These are phyloP conservation scores for Cairneyella variabilis DNA, from an alignment of 495 filamentous ascomycete species.

Conservation along the genomic window DNA sequence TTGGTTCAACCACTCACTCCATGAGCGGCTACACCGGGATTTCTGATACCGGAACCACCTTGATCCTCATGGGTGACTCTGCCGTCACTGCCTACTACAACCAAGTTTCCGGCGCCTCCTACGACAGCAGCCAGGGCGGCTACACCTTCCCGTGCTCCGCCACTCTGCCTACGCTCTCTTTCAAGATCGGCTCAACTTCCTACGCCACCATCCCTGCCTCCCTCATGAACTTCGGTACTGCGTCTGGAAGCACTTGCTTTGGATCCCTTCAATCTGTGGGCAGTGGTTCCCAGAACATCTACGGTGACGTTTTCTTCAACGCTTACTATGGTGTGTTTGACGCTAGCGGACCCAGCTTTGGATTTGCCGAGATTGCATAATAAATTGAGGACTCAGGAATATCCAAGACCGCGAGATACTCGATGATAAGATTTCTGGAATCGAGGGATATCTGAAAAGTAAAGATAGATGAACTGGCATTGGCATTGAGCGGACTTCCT, in stretches of 20 bases:
- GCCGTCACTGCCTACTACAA: conserved; percentile 61
- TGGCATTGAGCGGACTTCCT: too few species aligned
- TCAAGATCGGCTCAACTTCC: conserved; percentile 43
- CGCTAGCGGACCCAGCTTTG: conserved; percentile 32
- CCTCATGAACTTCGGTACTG: conserved; percentile 51
- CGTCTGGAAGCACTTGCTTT: conserved; percentile 49
- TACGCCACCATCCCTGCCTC: conserved; percentile 51
- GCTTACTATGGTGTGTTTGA: conserved; percentile 76
- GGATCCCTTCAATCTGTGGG: conserved; percentile 61
- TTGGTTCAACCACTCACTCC: conserved; percentile 42
- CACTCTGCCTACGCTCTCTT: conserved; percentile 57
- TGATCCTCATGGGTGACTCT: conserved; percentile 63
- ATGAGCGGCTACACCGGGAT: conserved; percentile 52
- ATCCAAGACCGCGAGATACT: too few species aligned
- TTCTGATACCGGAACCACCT: conserved; percentile 70
- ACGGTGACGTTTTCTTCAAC: conserved; percentile 78
- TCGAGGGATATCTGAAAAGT: too few species aligned
- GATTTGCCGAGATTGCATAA: conserved; percentile 18
- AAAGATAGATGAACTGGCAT: too few species aligned
- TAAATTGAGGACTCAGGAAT: too few species aligned
- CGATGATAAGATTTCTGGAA: too few species aligned
- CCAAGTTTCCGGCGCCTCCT: conserved; percentile 51
- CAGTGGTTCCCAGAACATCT: conserved; percentile 64
- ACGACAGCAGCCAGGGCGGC: conserved; percentile 48
- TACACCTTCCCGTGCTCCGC: conserved; percentile 64